Evolutionary conservation across 495 filamentous ascomycete genomes (phyloP), one percentile per base, ranked within the genome.

Genomic region (Podospora pseudocomata): DNA sequence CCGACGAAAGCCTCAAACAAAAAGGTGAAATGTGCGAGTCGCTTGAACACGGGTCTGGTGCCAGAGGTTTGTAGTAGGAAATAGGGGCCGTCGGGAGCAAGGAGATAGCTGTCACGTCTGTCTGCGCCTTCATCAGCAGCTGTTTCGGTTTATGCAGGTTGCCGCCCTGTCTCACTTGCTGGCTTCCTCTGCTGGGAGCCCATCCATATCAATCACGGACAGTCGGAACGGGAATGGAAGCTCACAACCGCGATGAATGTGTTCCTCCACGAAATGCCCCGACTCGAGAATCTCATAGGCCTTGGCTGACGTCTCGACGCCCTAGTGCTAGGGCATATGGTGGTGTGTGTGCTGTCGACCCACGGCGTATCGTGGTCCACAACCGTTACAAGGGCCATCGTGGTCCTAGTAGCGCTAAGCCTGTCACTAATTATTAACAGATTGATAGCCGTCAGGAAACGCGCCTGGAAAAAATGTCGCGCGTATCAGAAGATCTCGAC

Each of bases 91-190:
- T 11, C 15, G 6, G 39, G 15, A 16, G 39, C 39, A 49, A 49
- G 39, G 39, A 49, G 39, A 49, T 49, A 49, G 39, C 39, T 49
- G 39, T 49, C 39, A 49, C 39, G 39, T 49, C 39, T 49, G 13
- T 13, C 9, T 11, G 39, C 39, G 15, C 39, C 39, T 49, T 49
- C 39, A 49, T 49, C 39, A 49, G 39, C 39, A 49, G 39, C 1
- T 49, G 68, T 70, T 70, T 70, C 65, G 65, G 16, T 26, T 65
- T 39, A 60, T 70, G 68, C 68, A 70, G 28, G 44, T 30, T 32
- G 39, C 64, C 68, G 68, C 55, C 23, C 7, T 58, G 55, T 58
- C 55, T 58, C 55, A 60, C 67, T 62, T 61, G 34, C 39, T 69
- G 62, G 34, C 34, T 11, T 19, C 34, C 5, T 19, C 56, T 26